Evolutionary conservation across 2,329 filamentous ascomycete species (phyloP).

Genomic region (Xylaria sp.): DNA sequence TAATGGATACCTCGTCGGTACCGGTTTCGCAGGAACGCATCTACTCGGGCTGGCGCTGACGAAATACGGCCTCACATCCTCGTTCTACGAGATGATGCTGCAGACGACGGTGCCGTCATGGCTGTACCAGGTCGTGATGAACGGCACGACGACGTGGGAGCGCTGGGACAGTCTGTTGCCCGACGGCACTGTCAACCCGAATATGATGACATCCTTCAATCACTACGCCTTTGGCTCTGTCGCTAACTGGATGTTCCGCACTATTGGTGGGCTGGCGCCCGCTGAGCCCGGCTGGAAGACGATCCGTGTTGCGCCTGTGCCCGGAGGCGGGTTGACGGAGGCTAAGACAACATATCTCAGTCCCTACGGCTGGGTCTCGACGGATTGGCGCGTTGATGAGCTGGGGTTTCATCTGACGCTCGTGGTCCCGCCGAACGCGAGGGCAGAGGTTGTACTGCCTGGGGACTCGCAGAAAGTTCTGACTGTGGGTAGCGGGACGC

Average conservation of each 20-base stretch:
- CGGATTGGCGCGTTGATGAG: slow-evolving; percentile 46
- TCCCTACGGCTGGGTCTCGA: slow-evolving; percentile 49
- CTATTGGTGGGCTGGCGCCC: slow-evolving; percentile 56
- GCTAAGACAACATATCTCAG: slow-evolving; percentile 48
- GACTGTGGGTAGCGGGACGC: slow-evolving; percentile 43
- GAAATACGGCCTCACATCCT: slow-evolving; percentile 45
- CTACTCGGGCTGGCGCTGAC: slow-evolving; percentile 51
- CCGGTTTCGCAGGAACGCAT: slow-evolving; percentile 59
- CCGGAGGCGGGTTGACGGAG: slow-evolving; percentile 52
- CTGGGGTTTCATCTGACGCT: slow-evolving; percentile 39
- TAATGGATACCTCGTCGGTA: slow-evolving; percentile 53
- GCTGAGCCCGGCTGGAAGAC: slow-evolving; percentile 56
- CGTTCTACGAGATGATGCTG: slow-evolving; percentile 61
- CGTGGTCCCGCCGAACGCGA: slow-evolving; percentile 44
- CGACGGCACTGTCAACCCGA: slow-evolving; percentile 57
- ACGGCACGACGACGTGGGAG: slow-evolving; percentile 63
- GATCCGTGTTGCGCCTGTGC: slow-evolving; percentile 51
- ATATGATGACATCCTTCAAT: slow-evolving; percentile 62
- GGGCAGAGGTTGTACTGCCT: slow-evolving; percentile 42
- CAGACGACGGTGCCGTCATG: slow-evolving; percentile 59
- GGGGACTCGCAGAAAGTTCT: slow-evolving; percentile 23
- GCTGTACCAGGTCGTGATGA: slow-evolving; percentile 60
- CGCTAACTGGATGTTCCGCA: slow-evolving; percentile 59
- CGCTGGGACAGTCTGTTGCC: slow-evolving; percentile 61
- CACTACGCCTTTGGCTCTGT: slow-evolving; percentile 63